phyloP scores from a whole-genome alignment of 495 filamentous ascomycete species.

The Tuber magnatum region DNA sequence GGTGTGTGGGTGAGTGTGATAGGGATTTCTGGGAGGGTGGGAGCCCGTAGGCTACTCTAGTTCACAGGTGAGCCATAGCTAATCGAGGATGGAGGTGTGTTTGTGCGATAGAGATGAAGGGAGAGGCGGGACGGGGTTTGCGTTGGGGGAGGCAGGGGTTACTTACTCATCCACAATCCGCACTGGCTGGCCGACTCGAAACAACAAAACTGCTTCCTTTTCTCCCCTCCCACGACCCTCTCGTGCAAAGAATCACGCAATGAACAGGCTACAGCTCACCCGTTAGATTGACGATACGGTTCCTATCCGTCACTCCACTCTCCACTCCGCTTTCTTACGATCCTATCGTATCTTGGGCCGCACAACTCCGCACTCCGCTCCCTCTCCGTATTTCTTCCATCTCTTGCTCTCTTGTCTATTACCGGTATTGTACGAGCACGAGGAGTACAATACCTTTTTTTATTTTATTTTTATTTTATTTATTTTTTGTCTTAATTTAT shows the following conservation, averaged over 20 bases:
- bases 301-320: conserved; percentile 28
- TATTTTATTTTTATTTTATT: not conserved
- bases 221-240: conserved; percentile 17
- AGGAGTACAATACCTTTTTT: not conserved
- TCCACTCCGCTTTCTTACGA: not conserved
- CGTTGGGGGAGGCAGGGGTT: not conserved
- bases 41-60: not conserved
- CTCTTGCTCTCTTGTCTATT: conserved; percentile 9
- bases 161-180: conserved; percentile 29
- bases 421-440: not conserved
- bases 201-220: conserved; percentile 29
- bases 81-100: conserved; percentile 7
- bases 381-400: conserved; percentile 11
- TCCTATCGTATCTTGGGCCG: not conserved
- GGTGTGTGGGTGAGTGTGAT: not conserved
- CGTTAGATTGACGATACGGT: conserved; percentile 35
- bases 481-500: not conserved
- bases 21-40: not conserved
- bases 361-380: conserved; percentile 10
- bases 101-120: conserved; percentile 7
- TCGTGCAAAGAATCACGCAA: conserved; percentile 29
- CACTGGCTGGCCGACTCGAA: conserved; percentile 3
- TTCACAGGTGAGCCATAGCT: not conserved
- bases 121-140: conserved; percentile 8
- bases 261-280: conserved; percentile 24